Evolutionary conservation across 441 rosid genomes (phyloP), one percentile per base, ranked within the genome.

Genomic region (Euphorbia neoarborescens): DNA sequence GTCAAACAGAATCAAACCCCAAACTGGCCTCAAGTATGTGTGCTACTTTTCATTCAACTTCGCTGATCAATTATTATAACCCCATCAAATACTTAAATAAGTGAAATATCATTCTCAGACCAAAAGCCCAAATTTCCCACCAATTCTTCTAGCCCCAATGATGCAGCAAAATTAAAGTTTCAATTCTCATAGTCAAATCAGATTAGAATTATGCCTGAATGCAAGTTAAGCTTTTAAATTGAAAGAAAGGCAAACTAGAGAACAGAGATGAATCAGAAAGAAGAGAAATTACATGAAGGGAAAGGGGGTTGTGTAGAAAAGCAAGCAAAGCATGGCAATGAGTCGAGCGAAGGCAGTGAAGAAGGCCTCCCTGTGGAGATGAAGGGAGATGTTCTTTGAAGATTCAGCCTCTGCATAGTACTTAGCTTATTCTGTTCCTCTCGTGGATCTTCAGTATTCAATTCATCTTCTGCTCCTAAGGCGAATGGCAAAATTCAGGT

Each of bases 301-400:
- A 80, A 79, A 50, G 62, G 57, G 75, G 76, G 74, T 60, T 69
- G 72, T 71, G 66, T 82, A 17, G 84, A 80, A 28, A 78, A 69
- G 72, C 70, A 70, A 58, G 75, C 80, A 78, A 72, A 51, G 71
- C 81, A 78, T 46, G 90, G 88, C 10, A 90, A 76, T 7, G 90
- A 87, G 62, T 84, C 83, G 58, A 80, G 78, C n/a, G 79, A 28
- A 73, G 76, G 74, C 68, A 85, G 72, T 53, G 84, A 80, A 1
- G 91, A 88, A 76, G 80, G 80, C 76, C 80, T 86, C 72, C 76
- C 78, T 63, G 81, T 66, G 9, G 96, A 76, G 78, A 65, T 71
- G 66, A 78, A 64, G 17, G 84, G 76, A n/a, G n/a, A n/a, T 44
- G 82, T 70, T 51, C 75, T 83, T 27, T 63, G 78, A 65, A 74